A percentile compares a stretch with the other conserved stretches of the same genome.
phyloP scores from a whole-genome alignment of 208 protist species.

The Baffinella frigidus region DNA sequence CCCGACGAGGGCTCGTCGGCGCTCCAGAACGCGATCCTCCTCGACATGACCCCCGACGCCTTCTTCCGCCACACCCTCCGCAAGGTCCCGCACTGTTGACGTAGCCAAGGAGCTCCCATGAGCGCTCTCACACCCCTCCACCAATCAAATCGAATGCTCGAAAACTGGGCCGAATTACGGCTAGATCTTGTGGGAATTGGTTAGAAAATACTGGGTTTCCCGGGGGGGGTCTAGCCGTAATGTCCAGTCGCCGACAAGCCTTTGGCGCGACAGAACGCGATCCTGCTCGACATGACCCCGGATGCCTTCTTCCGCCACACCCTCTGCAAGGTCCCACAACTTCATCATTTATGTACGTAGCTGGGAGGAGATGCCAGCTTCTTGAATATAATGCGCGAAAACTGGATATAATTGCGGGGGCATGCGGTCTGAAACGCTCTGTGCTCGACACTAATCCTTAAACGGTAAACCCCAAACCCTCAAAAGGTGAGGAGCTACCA shows the following conservation, averaged over 20 bases:
- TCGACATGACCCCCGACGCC: background rate
- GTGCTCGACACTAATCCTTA: too few species aligned
- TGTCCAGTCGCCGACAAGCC: background rate
- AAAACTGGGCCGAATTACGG: background rate
- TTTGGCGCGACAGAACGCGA: background rate
- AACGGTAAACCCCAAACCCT: background rate
- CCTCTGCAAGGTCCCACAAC: too few species aligned
- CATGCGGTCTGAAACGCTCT: background rate
- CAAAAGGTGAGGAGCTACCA: background rate
- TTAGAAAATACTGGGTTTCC: background rate
- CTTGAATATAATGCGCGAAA: background rate
- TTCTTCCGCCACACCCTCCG: conserved; percentile 19
- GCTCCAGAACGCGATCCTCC: background rate
- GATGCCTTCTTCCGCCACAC: conserved; percentile 19
- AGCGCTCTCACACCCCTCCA: background rate
- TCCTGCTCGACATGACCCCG: background rate
- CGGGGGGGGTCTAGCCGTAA: background rate
- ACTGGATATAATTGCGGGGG: background rate
- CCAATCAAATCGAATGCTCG: background rate
- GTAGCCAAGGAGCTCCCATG: background rate
- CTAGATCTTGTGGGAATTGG: background rate
- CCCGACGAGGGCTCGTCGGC: background rate
- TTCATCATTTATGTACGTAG: too few species aligned
- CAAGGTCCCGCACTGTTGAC: too few species aligned
- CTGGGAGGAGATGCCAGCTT: background rate